Evolutionary conservation across 192 early-diverging fungal species (phyloP).

Genomic region (Backusella macrospora): DNA sequence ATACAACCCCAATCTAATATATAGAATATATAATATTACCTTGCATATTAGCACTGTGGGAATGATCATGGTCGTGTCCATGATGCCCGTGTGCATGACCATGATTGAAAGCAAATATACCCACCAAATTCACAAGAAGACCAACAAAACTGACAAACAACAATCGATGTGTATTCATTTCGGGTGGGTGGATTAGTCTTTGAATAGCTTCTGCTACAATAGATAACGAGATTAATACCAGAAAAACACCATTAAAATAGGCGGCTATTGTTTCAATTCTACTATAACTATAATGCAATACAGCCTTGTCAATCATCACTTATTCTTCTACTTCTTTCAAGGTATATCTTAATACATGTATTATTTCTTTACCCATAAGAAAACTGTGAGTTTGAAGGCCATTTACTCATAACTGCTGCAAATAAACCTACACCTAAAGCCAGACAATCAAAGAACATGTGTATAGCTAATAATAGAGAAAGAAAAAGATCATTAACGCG

Average conservation of each 20-base stretch:
- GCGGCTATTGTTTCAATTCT: conserved; percentile 92
- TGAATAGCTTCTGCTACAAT: conserved; percentile 93
- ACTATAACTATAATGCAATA: conserved; percentile 61
- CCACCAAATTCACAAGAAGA: conserved; percentile 89
- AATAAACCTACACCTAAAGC: conserved; percentile 85
- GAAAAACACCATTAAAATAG: conserved; percentile 92
- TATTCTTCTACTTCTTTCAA: neutral
- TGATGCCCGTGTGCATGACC: conserved; percentile 71
- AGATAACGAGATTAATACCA: conserved; percentile 87
- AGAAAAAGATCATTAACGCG: neutral
- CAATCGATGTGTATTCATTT: conserved; percentile 85
- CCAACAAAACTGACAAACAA: conserved; percentile 89
- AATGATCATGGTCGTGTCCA: conserved; percentile 52
- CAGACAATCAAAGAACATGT: conserved; percentile 98
- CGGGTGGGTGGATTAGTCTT: conserved; percentile 80
- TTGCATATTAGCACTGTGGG: conserved; percentile 86
- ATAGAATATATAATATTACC: conserved; percentile 45
- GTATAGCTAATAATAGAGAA: conserved; percentile 65
- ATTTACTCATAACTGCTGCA: conserved; percentile 89
- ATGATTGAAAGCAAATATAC: conserved; percentile 92
- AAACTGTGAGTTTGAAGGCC: conserved; percentile 80
- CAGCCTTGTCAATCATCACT: neutral
- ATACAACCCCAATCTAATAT: neutral
- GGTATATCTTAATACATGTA: neutral
- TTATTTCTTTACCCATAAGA: conserved; percentile 63